Base-by-base conservation (phyloP, 345 rosid species). In the Bruguiera sexangula region DNA sequence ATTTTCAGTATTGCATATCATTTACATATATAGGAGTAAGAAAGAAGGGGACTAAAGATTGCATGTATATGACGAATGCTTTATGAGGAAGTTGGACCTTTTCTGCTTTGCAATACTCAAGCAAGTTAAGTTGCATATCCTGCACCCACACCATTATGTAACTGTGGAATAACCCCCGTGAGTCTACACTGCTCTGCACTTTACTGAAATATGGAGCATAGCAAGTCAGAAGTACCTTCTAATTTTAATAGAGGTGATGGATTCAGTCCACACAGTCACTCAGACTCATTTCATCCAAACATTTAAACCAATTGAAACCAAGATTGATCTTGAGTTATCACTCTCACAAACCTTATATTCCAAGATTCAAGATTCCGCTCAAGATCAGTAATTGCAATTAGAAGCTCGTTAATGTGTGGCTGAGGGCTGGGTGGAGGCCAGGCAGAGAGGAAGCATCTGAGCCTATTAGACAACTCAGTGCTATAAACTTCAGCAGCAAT, bases 121-220 rank as follows among this genome's bases (percentile, higher is more conserved):
- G 76, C 69, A 76, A 58, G 69, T 63, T 76, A 26, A 76, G 66
- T 32, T 76, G 72, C 80, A 76, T 76, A 48, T 76, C 80, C 65
- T 76, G 80, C 36, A 76, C 80, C 80, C 80, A 76, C 27, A 76
- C 66, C 73, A 76, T 67, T 55, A 76, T 76, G 76, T 76, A 76
- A 63, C 73, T 18, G 37, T 76, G 76, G 60, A 76, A 76, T 72
- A 76, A 56, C 15, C 66, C 69, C 61, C 69, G 72, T 3, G 80
- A 72, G 43, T 76, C 80, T 36, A 76, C 73, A 39, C 80, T 73
- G 57, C 76, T 66, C 29, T 72, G 76, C 69, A 72, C 73, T 26
- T 69, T 73, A 68, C 80, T 76, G 69, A 46, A 57, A 67, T n/a
- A 62, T 10, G 50, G 56, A 27, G 27, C n/a, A 66, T 21, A 19